These are phyloP conservation scores for Candida glucosophila DNA, from an alignment of 1,139 yeast genomes.

Conservation along the genomic window DNA sequence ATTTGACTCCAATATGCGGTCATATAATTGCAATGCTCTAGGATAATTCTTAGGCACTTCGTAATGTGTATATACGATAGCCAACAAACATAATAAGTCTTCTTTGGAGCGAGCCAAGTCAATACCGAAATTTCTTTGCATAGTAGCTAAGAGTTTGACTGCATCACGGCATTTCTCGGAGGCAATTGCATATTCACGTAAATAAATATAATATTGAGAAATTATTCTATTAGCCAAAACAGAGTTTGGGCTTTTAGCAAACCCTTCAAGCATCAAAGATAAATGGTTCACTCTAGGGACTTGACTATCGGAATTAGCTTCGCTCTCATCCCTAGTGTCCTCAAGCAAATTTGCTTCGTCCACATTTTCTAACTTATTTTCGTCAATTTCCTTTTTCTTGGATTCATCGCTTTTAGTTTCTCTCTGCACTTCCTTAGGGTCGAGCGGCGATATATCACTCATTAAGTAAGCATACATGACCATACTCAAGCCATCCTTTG, in stretches of 20 bases:
- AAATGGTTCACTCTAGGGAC: conserved; percentile 41
- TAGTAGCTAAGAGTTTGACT: conserved; percentile 43
- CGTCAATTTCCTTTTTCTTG: conserved; percentile 13
- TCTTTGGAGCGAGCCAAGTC: conserved; percentile 44
- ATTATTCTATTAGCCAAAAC: conserved; percentile 59
- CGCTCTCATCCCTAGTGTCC: conserved; percentile 5
- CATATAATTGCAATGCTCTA: conserved; percentile 66
- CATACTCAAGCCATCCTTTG: conserved; percentile 54
- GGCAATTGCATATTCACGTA: conserved; percentile 59
- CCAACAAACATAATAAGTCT: conserved; percentile 59
- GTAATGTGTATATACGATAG: conserved; percentile 69
- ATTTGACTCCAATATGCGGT: conserved; percentile 44
- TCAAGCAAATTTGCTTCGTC: neutral
- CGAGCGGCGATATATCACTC: conserved; percentile 68
- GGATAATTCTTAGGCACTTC: conserved; percentile 86
- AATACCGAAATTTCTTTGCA: conserved; percentile 39
- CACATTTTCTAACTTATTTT: conserved; percentile 11
- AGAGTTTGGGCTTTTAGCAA: conserved; percentile 36
- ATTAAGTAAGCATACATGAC: conserved; percentile 50
- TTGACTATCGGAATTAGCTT: conserved; percentile 8
- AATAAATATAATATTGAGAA: conserved; percentile 50
- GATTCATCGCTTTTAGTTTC: conserved; percentile 28
- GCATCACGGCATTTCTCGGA: conserved; percentile 57
- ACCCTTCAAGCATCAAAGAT: conserved; percentile 47
- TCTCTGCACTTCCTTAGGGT: too few relatives aligned